Base-by-base conservation (phyloP, 768 basidiomycete genomes). In the Psilocybe cyanescens region DNA sequence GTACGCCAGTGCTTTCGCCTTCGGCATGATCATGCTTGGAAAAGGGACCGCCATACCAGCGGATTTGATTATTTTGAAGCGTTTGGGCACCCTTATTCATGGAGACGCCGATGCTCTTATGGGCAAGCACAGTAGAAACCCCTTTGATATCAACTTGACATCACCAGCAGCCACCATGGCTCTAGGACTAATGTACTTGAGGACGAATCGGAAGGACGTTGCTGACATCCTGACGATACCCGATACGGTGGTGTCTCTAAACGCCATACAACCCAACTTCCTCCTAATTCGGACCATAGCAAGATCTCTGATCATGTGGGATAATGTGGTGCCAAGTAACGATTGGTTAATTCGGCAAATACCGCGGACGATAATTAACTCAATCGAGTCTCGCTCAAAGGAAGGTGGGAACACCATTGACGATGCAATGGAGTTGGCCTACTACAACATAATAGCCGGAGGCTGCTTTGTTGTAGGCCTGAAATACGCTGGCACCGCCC, bases 11-110 rank as follows among this genome's bases (percentile, higher is more conserved):
- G 94, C 93, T 8, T 83, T 97, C 31, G 90, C 93, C 0, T 97
- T 97, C 70, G 97, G 97, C 4, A 92, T 97, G 87, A 90, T 97
- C 74, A 97, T 98, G 91, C 84, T 99, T 14, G 96, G 94, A 5
- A 89, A 88, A 67, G 96, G 97, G 1, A 81, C 86, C 0, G 80
- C 82, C 7, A 87, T 90, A 35, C 91, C 91, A 1, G 92, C 92
- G 1, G 96, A 97, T 65, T 74, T 88, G 59, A 79, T 81, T 9
- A 78, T 92, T 51, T 75, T 96, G 16, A 81, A 83, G 33, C 86
- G 88, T 29, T 75, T 98, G 49, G 87, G 85, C 41, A 72, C 86
- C n/a, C 81, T 95, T 35, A 83, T 97, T 50, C 90, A 92, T 57
- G 92, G 95, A 8, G 86, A 92, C 68, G 76, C 81, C 5, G 81